phyloP scores from a whole-genome alignment of 768 basidiomycete genomes.

The Lactifluus pinguis region DNA sequence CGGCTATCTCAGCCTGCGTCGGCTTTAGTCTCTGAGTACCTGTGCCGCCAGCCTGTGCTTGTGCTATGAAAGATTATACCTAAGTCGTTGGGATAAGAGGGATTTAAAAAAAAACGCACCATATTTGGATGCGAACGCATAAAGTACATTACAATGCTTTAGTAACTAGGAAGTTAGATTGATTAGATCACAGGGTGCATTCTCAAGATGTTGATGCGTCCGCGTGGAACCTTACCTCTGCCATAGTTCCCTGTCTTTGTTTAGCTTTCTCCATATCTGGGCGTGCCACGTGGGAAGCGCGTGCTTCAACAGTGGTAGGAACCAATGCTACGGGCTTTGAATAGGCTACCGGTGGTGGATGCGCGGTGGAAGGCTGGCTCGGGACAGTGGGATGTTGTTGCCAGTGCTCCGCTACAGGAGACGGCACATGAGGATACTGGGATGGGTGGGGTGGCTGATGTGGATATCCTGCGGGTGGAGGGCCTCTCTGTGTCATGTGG shows the following conservation, averaged over 20 bases:
- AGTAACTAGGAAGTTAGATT: slow-evolving; percentile 35
- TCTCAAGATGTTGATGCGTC: not conserved
- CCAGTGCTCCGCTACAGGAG: slow-evolving; percentile 16
- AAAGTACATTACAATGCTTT: slow-evolving; percentile 51
- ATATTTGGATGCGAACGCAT: slow-evolving; percentile 58
- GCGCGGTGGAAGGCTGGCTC: slow-evolving; percentile 8
- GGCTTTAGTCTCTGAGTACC: slow-evolving; percentile 45
- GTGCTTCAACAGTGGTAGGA: slow-evolving; percentile 16
- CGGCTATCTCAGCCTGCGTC: slow-evolving; percentile 44
- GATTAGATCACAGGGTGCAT: slow-evolving; percentile 6
- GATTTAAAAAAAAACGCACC: slow-evolving; percentile 36
- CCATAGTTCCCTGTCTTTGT: slow-evolving; percentile 17
- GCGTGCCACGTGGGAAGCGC: slow-evolving; percentile 13
- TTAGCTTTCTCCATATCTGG: slow-evolving; percentile 18
- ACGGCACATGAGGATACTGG: slow-evolving; percentile 17
- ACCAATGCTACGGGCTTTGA: slow-evolving; percentile 15
- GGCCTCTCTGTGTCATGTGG: slow-evolving; percentile 17
- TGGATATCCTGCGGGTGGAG: slow-evolving; percentile 20
- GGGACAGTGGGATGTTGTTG: slow-evolving; percentile 17
- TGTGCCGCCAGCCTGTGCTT: slow-evolving; percentile 35
- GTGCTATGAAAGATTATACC: slow-evolving; percentile 19
- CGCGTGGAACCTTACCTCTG: slow-evolving; percentile 13
- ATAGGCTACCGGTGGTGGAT: slow-evolving; percentile 13
- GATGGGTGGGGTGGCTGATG: slow-evolving; percentile 22
- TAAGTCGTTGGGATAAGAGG: not conserved